Evolutionary conservation across 768 basidiomycete genomes (phyloP).

Genomic region (Suillus subluteus): DNA sequence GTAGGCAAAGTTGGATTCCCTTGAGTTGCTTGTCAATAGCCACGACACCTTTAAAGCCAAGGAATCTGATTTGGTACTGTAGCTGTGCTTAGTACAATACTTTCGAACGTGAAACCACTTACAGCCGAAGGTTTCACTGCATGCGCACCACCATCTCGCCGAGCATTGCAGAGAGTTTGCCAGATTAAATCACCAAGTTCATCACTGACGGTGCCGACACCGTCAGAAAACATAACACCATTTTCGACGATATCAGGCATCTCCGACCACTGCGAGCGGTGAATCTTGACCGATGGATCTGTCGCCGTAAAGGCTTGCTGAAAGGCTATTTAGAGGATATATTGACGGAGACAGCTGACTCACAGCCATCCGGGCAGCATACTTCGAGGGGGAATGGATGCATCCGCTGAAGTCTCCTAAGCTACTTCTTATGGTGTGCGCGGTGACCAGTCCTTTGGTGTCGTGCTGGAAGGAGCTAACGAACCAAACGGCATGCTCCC

Average conservation of each 20-base stretch:
- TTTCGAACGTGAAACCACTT: constrained; percentile 29
- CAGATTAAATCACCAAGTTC: constrained; percentile 64
- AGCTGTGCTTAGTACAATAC: not conserved
- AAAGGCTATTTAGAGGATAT: constrained; percentile 14
- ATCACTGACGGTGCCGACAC: constrained; percentile 77
- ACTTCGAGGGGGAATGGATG: constrained; percentile 69
- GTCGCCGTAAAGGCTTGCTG: constrained; percentile 83
- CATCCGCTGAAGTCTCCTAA: constrained; percentile 73
- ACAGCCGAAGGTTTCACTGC: constrained; percentile 63
- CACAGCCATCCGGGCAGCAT: constrained; percentile 74
- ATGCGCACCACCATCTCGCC: constrained; percentile 36
- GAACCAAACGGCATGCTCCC: constrained; percentile 85
- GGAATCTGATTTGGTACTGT: constrained; percentile 79
- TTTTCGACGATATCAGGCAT: constrained; percentile 58
- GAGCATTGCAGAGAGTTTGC: constrained; percentile 51
- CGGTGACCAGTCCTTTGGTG: constrained; percentile 48
- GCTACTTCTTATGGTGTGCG: constrained; percentile 58
- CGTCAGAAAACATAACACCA: constrained; percentile 67
- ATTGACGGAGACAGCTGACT: constrained; percentile 5
- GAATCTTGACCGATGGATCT: constrained; percentile 67
- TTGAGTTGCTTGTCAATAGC: constrained; percentile 57
- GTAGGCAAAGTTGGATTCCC: constrained; percentile 69
- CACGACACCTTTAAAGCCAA: constrained; percentile 86
- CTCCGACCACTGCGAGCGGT: constrained; percentile 60
- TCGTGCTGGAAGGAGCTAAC: constrained; percentile 61